Evolutionary conservation across 495 filamentous ascomycete species (phyloP), one percentile per base, ranked within the genome.

Genomic region (Rusavskia elegans): DNA sequence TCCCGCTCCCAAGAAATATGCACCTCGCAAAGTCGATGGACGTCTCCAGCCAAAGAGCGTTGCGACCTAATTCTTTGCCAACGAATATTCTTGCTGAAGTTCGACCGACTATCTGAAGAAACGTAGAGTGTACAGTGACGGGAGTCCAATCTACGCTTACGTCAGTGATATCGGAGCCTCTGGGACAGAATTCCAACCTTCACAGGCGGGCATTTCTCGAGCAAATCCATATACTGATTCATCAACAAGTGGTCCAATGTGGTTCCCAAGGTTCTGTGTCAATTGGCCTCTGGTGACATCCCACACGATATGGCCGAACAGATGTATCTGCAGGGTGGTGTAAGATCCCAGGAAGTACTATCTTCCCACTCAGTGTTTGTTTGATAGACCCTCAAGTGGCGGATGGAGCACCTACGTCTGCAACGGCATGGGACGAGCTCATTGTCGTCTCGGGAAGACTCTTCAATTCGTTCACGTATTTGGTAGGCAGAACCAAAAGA

Each of bases 51-150:
- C 73, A 69, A 0, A 64, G 61, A 7, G 60, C 56, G 51, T 76
- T 66, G 8, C 66, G 67, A 51, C 69, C 71, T 10, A 75, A 48
- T 0, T 61, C 58, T 0, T 53, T 57, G 29, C 74, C 74, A 7
- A 74, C 56, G 50, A 76, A 76, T n/a, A 74, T 61, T 20, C 67
- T 59, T 3, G 71, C 67, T 2, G 73, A 71, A 10, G 72, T 59
- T 16, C 69, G 68, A 13, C 70, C 68, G 32, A 77, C 62, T n/a
- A 74, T 45, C 6, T 65, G 53, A 23, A 71, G 61, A 38, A 71
- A 64, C 5, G 61, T 63, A 1, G 70, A 59, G 48, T 68, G 71
- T n/a, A 74, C 63, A 36, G 58, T 53, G 2, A 76, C 50, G 11
- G 68, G 66, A 19, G 58, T 66, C 50, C 58, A 66, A 17, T 53